A percentile compares a stretch with the other conserved stretches of the same genome.
phyloP scores from a whole-genome alignment of 1,139 yeast species.

The Pichia sp. region DNA sequence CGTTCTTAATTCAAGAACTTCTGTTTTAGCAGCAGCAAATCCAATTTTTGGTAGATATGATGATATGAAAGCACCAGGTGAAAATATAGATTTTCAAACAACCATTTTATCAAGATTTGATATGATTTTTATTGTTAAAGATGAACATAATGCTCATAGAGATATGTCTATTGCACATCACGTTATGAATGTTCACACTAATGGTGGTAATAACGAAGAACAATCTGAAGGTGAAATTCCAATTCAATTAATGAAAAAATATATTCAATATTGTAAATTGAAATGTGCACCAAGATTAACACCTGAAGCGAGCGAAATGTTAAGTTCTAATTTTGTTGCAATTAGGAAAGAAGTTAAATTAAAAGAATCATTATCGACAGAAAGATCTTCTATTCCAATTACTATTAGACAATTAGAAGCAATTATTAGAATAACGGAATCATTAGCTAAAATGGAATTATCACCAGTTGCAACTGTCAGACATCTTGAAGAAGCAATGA shows the following conservation, averaged over 20 bases:
- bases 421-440: constrained; percentile 90
- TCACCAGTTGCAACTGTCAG: constrained; percentile 79
- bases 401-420: constrained; percentile 98
- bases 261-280: constrained; percentile 81
- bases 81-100: constrained; percentile 94
- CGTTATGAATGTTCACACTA: constrained; percentile 92
- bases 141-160: constrained; percentile 80
- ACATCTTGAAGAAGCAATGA: constrained; percentile 93
- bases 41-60: constrained; percentile 96
- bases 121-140: constrained; percentile 96
- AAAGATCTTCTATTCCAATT: constrained; percentile 92
- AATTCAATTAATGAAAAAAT: constrained; percentile 83
- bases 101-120: constrained; percentile 96
- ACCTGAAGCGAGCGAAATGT: constrained; percentile 82
- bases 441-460: constrained; percentile 80
- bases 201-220: constrained; percentile 47
- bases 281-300: constrained; percentile 91
- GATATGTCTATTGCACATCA: constrained; percentile 91
- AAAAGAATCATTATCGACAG: constrained; percentile 76
- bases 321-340: constrained; percentile 91
- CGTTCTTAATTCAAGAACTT: constrained; percentile 87
- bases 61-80: constrained; percentile 94
- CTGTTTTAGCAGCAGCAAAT: constrained; percentile 96
- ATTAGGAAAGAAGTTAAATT: constrained; percentile 80
- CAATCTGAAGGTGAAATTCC: constrained; percentile 83